Evolutionary conservation across 352 stramenopile species (phyloP), one percentile per base, ranked within the genome.

Genomic region (Thraustochytrium sp.): DNA sequence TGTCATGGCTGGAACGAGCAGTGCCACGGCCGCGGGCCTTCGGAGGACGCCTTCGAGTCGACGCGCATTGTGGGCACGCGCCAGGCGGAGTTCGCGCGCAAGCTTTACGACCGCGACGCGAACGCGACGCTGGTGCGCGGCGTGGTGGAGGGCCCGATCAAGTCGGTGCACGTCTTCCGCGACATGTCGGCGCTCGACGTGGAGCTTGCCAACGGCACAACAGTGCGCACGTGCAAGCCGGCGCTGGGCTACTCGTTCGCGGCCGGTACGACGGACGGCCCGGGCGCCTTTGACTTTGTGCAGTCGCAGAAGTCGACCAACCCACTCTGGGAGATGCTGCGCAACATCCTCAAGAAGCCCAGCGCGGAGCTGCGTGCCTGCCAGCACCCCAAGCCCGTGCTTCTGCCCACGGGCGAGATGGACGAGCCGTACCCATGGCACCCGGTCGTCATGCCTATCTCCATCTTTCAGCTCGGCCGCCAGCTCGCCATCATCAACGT

Each of bases 241-340:
- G 82, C 87, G 5, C 56, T 91, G 64, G 88, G 88, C 37, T 90
- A 91, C 63, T 73, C 65, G 2, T 91, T 91, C 84, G 88, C 88
- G 36, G 88, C 88, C 54, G 88, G 88, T 1, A 91, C 88, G 3
- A 91, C 86, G 9, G 88, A 91, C 82, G 88, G 88, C 34, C 88
- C 88, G 0, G 88, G 88, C 53, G 76, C 77, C 53, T 88, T 90
- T 42, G 78, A 89, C 65, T 91, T 91, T 68, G 82, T 76, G 37
- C 88, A 91, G 85, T 75, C 73, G 34, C 40, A 86, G 4, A 90
- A 86, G 26, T 84, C 85, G 37, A 87, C 78, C 40, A 90, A 89
- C 82, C 82, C 86, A 0, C 87, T 91, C 64, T 91, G 88, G 88
- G 83, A 89, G 40, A 64, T 89, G 11, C 72, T 90, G 4, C 55